Evolutionary conservation across 1,284 basidiomycete species (phyloP).

Genomic region (Anthracocystis panici-leucophaei): DNA sequence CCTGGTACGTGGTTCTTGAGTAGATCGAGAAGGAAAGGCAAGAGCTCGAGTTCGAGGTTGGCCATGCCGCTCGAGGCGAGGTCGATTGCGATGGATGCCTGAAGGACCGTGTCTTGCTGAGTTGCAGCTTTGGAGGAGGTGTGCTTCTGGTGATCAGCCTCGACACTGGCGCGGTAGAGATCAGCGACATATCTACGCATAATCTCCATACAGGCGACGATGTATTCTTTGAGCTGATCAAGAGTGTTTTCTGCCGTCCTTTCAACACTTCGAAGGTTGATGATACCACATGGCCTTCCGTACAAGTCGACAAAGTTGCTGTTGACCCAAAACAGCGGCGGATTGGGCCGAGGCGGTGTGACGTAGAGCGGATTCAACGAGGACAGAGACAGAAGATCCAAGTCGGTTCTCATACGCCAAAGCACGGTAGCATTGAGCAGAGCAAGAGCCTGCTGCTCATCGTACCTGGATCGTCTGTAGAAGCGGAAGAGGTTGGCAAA

Average conservation of each 20-base stretch:
- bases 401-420: conserved; percentile 62
- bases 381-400: conserved; percentile 53
- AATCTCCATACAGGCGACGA: conserved; percentile 66
- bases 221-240: conserved; percentile 65
- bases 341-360: conserved; percentile 44
- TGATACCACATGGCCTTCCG: conserved; percentile 61
- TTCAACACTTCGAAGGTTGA: conserved; percentile 62
- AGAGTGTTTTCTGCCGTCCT: conserved; percentile 55
- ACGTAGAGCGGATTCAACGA: conserved; percentile 64
- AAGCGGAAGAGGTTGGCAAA: conserved; percentile 61
- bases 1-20: conserved; percentile 68
- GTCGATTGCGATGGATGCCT: conserved; percentile 61
- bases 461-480: conserved; percentile 52
- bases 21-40: conserved; percentile 66
- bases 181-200: conserved; percentile 60
- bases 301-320: conserved; percentile 59
- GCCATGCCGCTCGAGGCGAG: conserved; percentile 57
- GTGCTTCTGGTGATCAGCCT: conserved; percentile 8
- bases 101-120: conserved; percentile 44
- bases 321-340: conserved; percentile 67
- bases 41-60: conserved; percentile 66
- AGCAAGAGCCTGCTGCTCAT: conserved; percentile 38
- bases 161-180: conserved; percentile 25
- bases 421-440: conserved; percentile 48
- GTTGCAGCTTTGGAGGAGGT: conserved; percentile 2